These are phyloP conservation scores for Tanozyma kutaoensis DNA, from an alignment of 805 yeast species.

Conservation along the genomic window DNA sequence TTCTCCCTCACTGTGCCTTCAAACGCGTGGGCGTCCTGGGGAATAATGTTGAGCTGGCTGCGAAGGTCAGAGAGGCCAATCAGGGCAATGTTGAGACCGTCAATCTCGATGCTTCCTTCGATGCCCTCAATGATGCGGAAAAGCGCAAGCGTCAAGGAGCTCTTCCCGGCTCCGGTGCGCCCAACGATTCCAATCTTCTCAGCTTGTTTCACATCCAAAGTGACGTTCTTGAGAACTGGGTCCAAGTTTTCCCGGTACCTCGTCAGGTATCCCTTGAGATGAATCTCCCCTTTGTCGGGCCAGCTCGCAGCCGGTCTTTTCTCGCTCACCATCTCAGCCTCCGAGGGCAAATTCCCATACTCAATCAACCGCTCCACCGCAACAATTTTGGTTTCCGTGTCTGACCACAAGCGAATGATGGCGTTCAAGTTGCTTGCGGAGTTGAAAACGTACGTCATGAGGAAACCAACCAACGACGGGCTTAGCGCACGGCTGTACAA, in stretches of 20 bases:
- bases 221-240: neutral
- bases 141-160: neutral
- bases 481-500: slow-evolving; percentile 29
- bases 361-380: slow-evolving; percentile 59
- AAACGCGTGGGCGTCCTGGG: neutral
- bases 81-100: neutral
- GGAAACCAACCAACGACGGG: slow-evolving; percentile 50
- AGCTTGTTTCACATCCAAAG: neutral
- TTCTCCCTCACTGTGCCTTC: neutral
- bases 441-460: slow-evolving; percentile 50
- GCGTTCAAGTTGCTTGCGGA: slow-evolving; percentile 39
- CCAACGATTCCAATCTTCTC: neutral
- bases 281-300: slow-evolving; percentile 5
- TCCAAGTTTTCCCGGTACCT: neutral
- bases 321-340: slow-evolving; percentile 9
- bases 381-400: slow-evolving; percentile 37
- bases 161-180: neutral
- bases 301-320: slow-evolving; percentile 2
- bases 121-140: neutral
- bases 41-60: neutral
- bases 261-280: slow-evolving; percentile 3
- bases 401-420: slow-evolving; percentile 49
- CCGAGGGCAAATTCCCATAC: slow-evolving; percentile 34
- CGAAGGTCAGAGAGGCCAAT: neutral
- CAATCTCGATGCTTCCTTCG: neutral